Evolutionary conservation across 192 early-diverging fungal species (phyloP).

Genomic region (Ambispora gerdemannii): DNA sequence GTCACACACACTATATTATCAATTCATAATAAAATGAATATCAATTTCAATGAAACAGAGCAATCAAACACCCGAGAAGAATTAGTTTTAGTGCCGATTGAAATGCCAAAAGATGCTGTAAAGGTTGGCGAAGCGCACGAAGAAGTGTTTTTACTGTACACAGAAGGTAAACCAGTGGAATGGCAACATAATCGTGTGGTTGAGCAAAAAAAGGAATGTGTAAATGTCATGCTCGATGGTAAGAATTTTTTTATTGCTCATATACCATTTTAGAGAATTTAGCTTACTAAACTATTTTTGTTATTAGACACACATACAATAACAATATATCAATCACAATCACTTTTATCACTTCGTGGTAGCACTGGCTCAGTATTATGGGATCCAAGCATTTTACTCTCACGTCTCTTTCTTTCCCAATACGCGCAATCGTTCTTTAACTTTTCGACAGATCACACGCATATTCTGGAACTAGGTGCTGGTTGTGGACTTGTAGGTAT

Average conservation of each 20-base stretch:
- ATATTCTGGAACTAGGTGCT: conserved; percentile 40
- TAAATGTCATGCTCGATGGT: conserved; percentile 31
- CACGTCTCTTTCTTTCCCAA: conserved; percentile 39
- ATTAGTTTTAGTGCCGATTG: neutral
- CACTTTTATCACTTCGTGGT: conserved; percentile 41
- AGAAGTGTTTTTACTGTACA: conserved; percentile 31
- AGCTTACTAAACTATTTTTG: neutral
- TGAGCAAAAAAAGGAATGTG: conserved; percentile 27
- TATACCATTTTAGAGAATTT: too few relatives aligned
- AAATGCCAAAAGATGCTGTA: neutral
- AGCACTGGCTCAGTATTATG: conserved; percentile 47
- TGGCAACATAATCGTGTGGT: conserved; percentile 33
- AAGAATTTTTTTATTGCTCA: too few relatives aligned
- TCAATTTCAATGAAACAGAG: too few relatives aligned
- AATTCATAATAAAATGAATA: too few relatives aligned
- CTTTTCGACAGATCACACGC: conserved; percentile 34
- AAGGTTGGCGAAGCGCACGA: conserved; percentile 28
- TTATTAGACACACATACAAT: neutral
- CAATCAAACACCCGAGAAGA: too few relatives aligned
- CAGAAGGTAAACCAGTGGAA: conserved; percentile 27
- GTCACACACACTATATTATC: too few relatives aligned
- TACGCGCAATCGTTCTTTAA: conserved; percentile 4
- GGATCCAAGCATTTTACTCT: conserved; percentile 42
- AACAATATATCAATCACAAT: conserved; percentile 26
- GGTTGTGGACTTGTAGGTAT: conserved; percentile 48